Evolutionary conservation across 306 rosid species (phyloP), one percentile per base, ranked within the genome.

Genomic region (Arachis stenosperma): DNA sequence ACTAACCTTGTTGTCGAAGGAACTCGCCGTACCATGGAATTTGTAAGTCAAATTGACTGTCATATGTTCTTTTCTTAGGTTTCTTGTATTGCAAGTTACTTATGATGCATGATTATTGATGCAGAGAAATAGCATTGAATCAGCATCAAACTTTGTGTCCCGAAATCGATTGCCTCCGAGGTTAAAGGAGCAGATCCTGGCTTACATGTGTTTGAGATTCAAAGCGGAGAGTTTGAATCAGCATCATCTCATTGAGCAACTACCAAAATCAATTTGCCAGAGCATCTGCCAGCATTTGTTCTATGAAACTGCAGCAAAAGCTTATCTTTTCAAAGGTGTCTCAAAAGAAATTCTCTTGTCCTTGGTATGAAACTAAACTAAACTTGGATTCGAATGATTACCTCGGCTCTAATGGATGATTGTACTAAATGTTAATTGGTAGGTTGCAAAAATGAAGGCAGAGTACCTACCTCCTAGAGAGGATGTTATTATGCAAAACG

Each of bases 11-110:
- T 94, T 36, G 98, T 94, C 15, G 92, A 91, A 85, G 97, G 98
- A 65, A 94, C 98, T 73, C 86, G 96, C 47, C 96, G 95, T 46
- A 89, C 98, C 52, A 94, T 94, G 98, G 95, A 94, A 84, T 94
- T 94, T 63, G 98, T 94, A 62, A 73, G 95, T 62, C 37, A 33
- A 33, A 2, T 33, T 4, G 4, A 33, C 37, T 33, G 37, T 2
- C 4, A 33, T 4, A 33, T 33, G 37, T 33, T 33, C 0, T 33
- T 33, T 33, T 33, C 37, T 33, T 5, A 46, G 51, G 51, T 10
- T 46, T 10, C 51, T 46, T 65, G 66, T 37, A 55, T 7, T 44
- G 8, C 47, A 13, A 64, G 57, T 33, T 33, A 33, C 37, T 33
- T 33, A 33, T 22, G 27, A 22, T 22, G 27, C 27, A 8, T 60